Base-by-base conservation (phyloP, 768 basidiomycete species). In the Leccinum sublutescens region DNA sequence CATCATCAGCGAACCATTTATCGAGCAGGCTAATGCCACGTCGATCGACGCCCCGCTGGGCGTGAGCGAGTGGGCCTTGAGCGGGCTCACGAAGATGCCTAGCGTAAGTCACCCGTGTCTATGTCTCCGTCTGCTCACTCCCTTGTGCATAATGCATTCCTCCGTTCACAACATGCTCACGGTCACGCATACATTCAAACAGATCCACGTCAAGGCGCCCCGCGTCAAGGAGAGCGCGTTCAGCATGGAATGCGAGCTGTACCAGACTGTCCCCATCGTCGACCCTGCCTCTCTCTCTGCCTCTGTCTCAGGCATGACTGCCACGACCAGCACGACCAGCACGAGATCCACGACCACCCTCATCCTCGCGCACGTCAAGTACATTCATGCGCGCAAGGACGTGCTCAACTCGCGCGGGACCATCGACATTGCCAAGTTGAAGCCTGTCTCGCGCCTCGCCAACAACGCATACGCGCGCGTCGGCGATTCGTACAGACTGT, bases 1-100 rank as follows among this genome's bases (percentile, higher is more conserved):
- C 62, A 82, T 83, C 65, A 84, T 86, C 64, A 82, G 80, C 57
- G 82, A 84, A 61, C 74, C 79, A 0, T 79, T 73, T 36, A 52
- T 75, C 12, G 76, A 78, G 50, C 64, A 70, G 14, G 80, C 78
- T 12, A 77, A 80, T 57, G 67, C 68, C 17, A 66, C 74, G 2
- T 65, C 75, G 15, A 67, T 78, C 43, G 74, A 81, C 38, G 68
- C 77, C 2, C 80, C 79, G 0, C 58, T 61, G 0, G 66, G 68
- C 3, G 66, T 77, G 17, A 65, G 67, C 61, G 80, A 81, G 55
- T 81, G 79, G 80, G 21, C 65, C 3, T 23, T 77, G 21, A 76
- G 74, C 40, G 79, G 66, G n/a, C 66, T 65, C 43, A 65, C 66
- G 7, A 66, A 56, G 36, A 3, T 57, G 14, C 52, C 58, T 1